These are phyloP conservation scores for Kluyveromyces marxianus DNA, from an alignment of 1,139 yeast species.

Conservation along the genomic window DNA sequence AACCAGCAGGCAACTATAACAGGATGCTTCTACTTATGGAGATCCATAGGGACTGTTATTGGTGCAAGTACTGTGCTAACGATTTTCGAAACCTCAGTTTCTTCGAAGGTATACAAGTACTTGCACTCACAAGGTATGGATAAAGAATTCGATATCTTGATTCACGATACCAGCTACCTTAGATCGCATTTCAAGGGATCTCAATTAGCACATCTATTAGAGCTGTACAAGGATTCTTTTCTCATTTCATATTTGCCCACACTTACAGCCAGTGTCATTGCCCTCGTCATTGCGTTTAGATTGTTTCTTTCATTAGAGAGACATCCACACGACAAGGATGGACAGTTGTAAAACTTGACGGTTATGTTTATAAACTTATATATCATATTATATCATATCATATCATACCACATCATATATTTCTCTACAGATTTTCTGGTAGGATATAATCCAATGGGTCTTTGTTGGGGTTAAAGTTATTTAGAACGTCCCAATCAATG, in stretches of 20 bases:
- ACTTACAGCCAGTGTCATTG: slow-evolving; percentile 15
- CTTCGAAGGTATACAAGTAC: slow-evolving; percentile 26
- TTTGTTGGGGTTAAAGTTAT: slow-evolving; percentile 14
- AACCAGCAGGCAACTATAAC: slow-evolving; percentile 31
- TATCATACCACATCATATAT: neutral
- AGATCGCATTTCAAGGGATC: slow-evolving; percentile 29
- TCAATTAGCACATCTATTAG: slow-evolving; percentile 16
- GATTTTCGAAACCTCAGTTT: slow-evolving; percentile 31
- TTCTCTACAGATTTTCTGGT: slow-evolving; percentile 6
- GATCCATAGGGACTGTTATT: slow-evolving; percentile 41
- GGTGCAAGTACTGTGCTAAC: slow-evolving; percentile 41
- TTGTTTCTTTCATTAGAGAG: neutral
- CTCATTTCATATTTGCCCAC: slow-evolving; percentile 26
- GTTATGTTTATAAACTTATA: too few relatives aligned
- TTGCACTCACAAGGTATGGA: slow-evolving; percentile 28
- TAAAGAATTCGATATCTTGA: slow-evolving; percentile 15
- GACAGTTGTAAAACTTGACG: too few relatives aligned
- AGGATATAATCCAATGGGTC: slow-evolving; percentile 15
- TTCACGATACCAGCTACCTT: slow-evolving; percentile 31
- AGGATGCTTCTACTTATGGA: slow-evolving; percentile 39
- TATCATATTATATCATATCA: too few relatives aligned
- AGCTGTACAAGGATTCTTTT: slow-evolving; percentile 24
- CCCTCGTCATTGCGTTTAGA: slow-evolving; percentile 13
- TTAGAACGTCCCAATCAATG: slow-evolving; percentile 12
- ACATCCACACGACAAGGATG: neutral